Evolutionary conservation across 192 early-diverging fungal genomes (phyloP).

Genomic region (Rhizophagus prolifer): DNA sequence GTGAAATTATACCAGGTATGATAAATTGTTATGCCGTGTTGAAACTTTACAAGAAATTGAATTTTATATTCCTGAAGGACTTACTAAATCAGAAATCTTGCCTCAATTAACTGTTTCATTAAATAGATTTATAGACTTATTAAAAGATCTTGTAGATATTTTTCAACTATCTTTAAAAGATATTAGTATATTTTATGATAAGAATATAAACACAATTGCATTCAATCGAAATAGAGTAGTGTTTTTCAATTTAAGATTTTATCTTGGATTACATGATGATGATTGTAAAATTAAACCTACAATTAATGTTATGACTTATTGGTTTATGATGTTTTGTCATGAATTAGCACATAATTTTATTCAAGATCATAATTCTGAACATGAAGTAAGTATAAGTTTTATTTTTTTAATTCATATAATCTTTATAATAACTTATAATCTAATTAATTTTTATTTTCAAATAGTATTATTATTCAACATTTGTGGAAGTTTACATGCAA

Average conservation of each 20-base stretch:
- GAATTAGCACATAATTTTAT: conserved; percentile 82
- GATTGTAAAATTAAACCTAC: conserved; percentile 15
- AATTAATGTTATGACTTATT: conserved; percentile 59
- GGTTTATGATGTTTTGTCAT: conserved; percentile 84
- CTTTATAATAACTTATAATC: too few relatives aligned
- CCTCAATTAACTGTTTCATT: conserved; percentile 29
- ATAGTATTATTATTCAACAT: neutral
- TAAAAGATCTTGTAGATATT: conserved; percentile 51
- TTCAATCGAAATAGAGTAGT: conserved; percentile 75
- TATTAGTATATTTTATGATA: conserved; percentile 79
- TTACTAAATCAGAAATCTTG: conserved; percentile 33
- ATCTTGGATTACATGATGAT: conserved; percentile 63
- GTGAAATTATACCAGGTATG: too few relatives aligned
- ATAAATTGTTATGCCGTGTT: too few relatives aligned
- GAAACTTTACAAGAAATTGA: conserved; percentile 33
- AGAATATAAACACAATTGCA: conserved; percentile 66
- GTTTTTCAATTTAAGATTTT: conserved; percentile 85
- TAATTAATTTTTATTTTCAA: neutral
- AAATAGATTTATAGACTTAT: conserved; percentile 41
- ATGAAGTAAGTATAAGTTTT: conserved; percentile 52
- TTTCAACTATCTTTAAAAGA: conserved; percentile 56
- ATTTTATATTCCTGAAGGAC: conserved; percentile 35
- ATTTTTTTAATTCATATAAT: neutral
- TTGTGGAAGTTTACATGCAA: neutral
- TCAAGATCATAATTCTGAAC: conserved; percentile 61